These are phyloP conservation scores for Tetracladium setigerum DNA, from an alignment of 495 filamentous ascomycete genomes.

Conservation along the genomic window DNA sequence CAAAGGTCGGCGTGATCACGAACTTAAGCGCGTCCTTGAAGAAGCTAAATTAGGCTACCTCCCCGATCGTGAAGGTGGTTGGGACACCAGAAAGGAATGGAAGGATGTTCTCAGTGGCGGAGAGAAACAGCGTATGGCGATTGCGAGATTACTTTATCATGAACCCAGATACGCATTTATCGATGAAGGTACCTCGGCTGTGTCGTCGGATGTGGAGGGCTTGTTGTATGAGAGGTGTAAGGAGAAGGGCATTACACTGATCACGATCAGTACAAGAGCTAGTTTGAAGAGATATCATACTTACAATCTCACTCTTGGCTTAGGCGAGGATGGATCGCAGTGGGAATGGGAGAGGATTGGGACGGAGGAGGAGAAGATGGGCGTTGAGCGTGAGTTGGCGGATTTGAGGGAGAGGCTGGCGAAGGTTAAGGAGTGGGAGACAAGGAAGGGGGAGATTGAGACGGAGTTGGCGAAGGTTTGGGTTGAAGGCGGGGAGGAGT, in stretches of 20 bases:
- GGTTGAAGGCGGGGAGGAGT: slow-evolving; percentile 29
- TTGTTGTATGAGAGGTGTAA: slow-evolving; percentile 88
- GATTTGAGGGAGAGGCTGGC: slow-evolving; percentile 72
- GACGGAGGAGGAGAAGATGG: slow-evolving; percentile 82
- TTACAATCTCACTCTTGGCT: slow-evolving; percentile 75
- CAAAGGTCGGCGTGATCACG: slow-evolving; percentile 62
- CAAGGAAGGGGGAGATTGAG: slow-evolving; percentile 66
- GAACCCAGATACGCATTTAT: slow-evolving; percentile 90
- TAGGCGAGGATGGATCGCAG: slow-evolving; percentile 54
- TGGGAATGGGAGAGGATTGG: slow-evolving; percentile 94
- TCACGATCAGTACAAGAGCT: slow-evolving; percentile 89
- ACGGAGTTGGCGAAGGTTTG: slow-evolving; percentile 46
- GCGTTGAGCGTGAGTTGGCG: slow-evolving; percentile 80
- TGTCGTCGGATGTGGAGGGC: slow-evolving; percentile 90
- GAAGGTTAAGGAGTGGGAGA: slow-evolving; percentile 79
- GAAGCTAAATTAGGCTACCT: slow-evolving; percentile 82
- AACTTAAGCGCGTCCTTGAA: slow-evolving; percentile 69
- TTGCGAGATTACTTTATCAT: slow-evolving; percentile 88
- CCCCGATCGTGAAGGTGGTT: slow-evolving; percentile 86
- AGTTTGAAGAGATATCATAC: slow-evolving; percentile 93
- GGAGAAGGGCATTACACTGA: slow-evolving; percentile 83
- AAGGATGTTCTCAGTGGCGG: slow-evolving; percentile 94
- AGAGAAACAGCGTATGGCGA: slow-evolving; percentile 94
- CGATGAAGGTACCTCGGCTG: slow-evolving; percentile 92
- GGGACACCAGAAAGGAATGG: slow-evolving; percentile 96